phyloP scores from a whole-genome alignment of 306 rosid genomes.

The Begonia fuchsioides region DNA sequence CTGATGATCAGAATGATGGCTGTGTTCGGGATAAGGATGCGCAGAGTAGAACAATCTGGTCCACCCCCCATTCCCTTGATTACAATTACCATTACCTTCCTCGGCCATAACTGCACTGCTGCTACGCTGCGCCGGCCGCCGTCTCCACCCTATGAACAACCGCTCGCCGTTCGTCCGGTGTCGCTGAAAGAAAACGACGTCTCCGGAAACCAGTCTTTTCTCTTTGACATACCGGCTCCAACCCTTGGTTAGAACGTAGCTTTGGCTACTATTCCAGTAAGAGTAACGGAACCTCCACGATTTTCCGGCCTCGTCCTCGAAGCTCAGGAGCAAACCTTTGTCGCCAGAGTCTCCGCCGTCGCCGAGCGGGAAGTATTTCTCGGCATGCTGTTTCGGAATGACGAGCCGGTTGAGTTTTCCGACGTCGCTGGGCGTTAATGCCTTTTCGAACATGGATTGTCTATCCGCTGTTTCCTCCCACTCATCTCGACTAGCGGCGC shows the following conservation, averaged over 20 bases:
- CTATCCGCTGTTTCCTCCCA: slow-evolving; percentile 13
- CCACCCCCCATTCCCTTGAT: slow-evolving; percentile 25
- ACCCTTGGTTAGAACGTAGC: slow-evolving; percentile 85
- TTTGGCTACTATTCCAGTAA: slow-evolving; percentile 95
- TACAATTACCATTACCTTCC: slow-evolving; percentile 7
- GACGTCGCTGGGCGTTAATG: slow-evolving; percentile 85
- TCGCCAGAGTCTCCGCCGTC: slow-evolving; percentile 16
- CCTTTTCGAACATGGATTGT: slow-evolving; percentile 83
- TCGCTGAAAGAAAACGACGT: slow-evolving; percentile 60
- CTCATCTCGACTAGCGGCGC: too few species aligned
- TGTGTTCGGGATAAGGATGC: slow-evolving; percentile 75
- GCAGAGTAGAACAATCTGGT: slow-evolving; percentile 50
- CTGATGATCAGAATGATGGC: slow-evolving; percentile 2
- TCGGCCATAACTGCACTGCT: slow-evolving; percentile 2
- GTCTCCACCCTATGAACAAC: slow-evolving; percentile 61
- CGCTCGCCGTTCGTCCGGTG: slow-evolving; percentile 39
- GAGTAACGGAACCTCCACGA: slow-evolving; percentile 93
- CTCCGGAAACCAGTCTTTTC: slow-evolving; percentile 82
- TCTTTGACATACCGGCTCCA: slow-evolving; percentile 98
- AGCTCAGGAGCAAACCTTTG: slow-evolving; percentile 57
- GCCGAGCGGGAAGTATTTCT: slow-evolving; percentile 62
- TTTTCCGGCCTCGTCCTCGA: slow-evolving; percentile 89
- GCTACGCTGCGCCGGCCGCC: slow-evolving; percentile 7
- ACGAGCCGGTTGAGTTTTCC: slow-evolving; percentile 95
- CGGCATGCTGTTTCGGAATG: slow-evolving; percentile 92